phyloP scores from a whole-genome alignment of 345 rosid genomes.

The Gossypium herbaceum region DNA sequence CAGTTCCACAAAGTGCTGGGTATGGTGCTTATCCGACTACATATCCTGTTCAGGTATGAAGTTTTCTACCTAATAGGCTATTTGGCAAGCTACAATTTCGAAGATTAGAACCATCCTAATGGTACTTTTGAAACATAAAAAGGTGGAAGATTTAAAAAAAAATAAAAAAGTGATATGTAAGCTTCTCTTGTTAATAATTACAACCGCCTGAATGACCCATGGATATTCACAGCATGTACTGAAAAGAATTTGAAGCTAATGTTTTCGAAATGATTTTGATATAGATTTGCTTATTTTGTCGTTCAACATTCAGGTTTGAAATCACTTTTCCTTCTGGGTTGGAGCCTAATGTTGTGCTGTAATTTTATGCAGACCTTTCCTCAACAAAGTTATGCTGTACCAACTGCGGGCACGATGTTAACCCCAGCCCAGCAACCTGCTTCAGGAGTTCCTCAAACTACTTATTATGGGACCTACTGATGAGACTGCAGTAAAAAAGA shows the following conservation, averaged over 20 bases:
- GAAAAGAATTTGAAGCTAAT: background rate
- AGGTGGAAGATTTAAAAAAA: too few species aligned
- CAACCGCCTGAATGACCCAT: background rate
- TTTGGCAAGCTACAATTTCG: too few species aligned
- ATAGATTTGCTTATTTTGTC: background rate
- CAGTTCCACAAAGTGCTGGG: constrained; percentile 59
- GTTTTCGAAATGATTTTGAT: background rate
- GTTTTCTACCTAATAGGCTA: too few species aligned
- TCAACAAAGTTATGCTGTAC: constrained; percentile 22
- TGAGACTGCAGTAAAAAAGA: constrained; percentile 19
- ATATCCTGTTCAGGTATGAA: constrained; percentile 72
- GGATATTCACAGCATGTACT: background rate
- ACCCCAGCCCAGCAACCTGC: constrained; percentile 55
- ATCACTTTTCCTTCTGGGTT: background rate
- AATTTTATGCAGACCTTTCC: constrained; percentile 35
- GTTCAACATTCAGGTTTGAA: background rate
- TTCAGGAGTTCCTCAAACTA: constrained; percentile 47
- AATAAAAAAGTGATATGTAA: background rate
- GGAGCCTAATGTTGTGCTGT: constrained; percentile 16
- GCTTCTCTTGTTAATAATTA: background rate
- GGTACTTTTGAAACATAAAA: too few species aligned
- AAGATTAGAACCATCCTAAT: too few species aligned
- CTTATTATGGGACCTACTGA: constrained; percentile 56
- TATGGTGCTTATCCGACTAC: constrained; percentile 80
- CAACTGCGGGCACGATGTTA: constrained; percentile 40